phyloP scores from a whole-genome alignment of 331 rosid genomes.

The Spiraea crenata region DNA sequence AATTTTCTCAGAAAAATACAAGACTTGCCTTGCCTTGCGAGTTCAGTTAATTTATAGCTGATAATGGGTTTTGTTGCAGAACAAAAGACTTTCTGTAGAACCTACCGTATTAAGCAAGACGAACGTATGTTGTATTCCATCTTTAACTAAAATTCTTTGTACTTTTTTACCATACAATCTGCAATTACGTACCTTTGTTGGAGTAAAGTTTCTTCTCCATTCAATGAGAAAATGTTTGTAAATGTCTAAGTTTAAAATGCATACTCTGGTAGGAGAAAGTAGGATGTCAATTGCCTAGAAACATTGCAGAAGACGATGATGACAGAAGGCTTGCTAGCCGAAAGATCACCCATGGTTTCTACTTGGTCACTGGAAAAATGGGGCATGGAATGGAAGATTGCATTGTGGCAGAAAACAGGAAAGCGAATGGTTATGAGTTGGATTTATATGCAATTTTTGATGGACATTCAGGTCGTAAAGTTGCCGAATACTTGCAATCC shows the following conservation, averaged over 20 bases:
- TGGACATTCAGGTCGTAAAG: constrained; percentile 52
- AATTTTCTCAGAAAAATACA: no score
- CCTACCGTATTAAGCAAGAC: background rate
- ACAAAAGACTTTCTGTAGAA: background rate
- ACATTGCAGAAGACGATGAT: constrained; percentile 8
- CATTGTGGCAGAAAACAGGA: constrained; percentile 40
- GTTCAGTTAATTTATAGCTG: no score
- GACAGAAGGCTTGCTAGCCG: constrained; percentile 6
- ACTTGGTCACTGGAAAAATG: constrained; percentile 41
- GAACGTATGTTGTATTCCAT: background rate
- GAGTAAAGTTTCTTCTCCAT: background rate
- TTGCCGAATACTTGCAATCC: constrained; percentile 51
- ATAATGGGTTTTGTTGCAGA: background rate
- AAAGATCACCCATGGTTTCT: constrained; percentile 48
- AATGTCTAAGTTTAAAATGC: background rate
- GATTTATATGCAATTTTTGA: constrained; percentile 57
- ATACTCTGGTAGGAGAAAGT: background rate
- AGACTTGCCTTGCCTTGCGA: no score
- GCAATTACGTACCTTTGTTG: background rate
- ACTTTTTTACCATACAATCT: background rate
- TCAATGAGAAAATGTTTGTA: background rate
- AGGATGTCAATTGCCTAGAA: background rate
- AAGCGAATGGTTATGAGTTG: constrained; percentile 38
- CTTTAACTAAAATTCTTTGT: background rate
- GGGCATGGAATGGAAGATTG: constrained; percentile 56